Conservation (phyloP, 345 rosid genomes). For the Eutrema japonicum region DNA sequence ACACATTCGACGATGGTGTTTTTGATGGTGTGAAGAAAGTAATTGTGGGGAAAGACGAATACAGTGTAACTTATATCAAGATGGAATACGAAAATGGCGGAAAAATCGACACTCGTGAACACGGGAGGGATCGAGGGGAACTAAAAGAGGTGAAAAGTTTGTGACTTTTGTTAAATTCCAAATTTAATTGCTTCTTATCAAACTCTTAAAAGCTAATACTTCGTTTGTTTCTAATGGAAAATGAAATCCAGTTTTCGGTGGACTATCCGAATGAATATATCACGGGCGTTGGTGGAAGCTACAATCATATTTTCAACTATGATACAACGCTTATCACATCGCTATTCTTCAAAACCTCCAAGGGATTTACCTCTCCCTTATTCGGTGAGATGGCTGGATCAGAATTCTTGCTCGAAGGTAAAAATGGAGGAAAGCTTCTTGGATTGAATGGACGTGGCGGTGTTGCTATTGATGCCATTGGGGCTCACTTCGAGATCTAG, state of each 20-base stretch:
- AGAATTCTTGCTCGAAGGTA: not conserved
- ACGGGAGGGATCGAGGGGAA: not conserved
- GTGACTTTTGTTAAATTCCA: not conserved
- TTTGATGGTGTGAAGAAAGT: conserved; percentile 3
- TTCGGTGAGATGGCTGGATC: not conserved
- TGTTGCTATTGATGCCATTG: conserved; percentile 32
- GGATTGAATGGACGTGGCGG: conserved; percentile 30
- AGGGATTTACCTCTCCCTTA: not conserved
- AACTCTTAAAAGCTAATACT: not conserved
- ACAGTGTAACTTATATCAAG: not conserved
- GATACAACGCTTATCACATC: conserved; percentile 1
- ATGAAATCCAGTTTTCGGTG: not conserved
- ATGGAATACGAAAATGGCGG: not conserved
- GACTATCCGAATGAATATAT: not conserved
- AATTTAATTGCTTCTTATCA: not conserved
- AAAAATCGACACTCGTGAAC: not conserved
- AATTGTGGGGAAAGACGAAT: not conserved
- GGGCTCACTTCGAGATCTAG: conserved; percentile 22
- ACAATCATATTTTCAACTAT: not conserved
- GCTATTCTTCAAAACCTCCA: not conserved
- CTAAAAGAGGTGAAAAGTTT: not conserved
- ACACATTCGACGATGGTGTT: conserved; percentile 25
- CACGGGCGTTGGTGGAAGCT: not conserved
- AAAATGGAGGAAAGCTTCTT: conserved; percentile 2
- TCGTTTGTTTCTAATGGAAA: not conserved